Base-by-base conservation (phyloP, 192 early-diverging fungal genomes). In the Coemansia sp. region DNA sequence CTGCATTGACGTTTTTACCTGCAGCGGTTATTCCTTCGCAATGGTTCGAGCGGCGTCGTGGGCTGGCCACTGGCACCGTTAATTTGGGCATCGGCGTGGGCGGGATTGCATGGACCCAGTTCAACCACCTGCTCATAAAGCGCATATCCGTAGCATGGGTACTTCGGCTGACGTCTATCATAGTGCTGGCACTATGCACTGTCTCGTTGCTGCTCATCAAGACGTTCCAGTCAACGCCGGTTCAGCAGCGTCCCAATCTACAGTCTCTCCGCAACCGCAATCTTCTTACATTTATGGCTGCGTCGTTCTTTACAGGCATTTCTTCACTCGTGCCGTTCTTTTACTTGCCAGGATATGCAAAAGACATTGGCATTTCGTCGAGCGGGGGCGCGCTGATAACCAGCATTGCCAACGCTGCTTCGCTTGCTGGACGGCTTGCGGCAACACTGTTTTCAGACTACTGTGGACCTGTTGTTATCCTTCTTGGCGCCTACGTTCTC, bases 11-110 rank as follows among this genome's bases (percentile, higher is more conserved):
- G 2, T 83, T 82, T 63, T 49, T 85, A 57, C 72, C 81, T 46
- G 74, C 75, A 14, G 72, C 64, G 23, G 71, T 68, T 10, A 57
- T 83, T 44, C 81, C 83, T 0, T 68, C 85, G 4, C 84, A 84
- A 69, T 87, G 84, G 84, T 87, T 86, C 70, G 78, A 80, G 17
- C 81, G 67, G 54, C 74, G 79, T 10, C 75, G 84, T 40, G 86
- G 83, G 3, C 47, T 86, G 11, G 87, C 87, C 3, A 57, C 84
- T 1, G 87, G 87, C 8, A 74, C 83, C 31, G 77, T 82, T n/a
- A 72, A 77, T 21, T 60, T 87, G 46, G 91, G 91, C 2, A 78
- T 84, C 9, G 91, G 91, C 15, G 65, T 90, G 50, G 91, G 91
- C 40, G 91, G 90, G 1, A 70, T 92, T 8, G 78, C 84, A 19